Percentiles rank a stretch among this genome's conserved stretches.
phyloP scores from a whole-genome alignment of 495 filamentous ascomycete genomes.

The Penicillium dipodomyicola region DNA sequence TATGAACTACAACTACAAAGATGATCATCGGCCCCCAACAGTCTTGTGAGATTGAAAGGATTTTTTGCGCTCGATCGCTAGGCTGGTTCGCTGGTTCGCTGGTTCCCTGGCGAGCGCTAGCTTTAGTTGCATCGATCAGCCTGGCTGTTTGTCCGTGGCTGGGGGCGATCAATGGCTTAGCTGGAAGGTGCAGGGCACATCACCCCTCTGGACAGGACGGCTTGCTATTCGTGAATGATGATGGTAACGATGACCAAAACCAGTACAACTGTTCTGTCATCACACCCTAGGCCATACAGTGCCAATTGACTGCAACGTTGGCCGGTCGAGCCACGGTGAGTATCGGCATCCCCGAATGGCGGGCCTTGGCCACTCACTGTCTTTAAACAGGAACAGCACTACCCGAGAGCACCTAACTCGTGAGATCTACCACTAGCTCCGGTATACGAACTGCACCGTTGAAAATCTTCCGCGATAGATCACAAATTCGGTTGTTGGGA shows the following conservation, averaged over 20 bases:
- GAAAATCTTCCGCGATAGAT: slow-evolving; percentile 29
- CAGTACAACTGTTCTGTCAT: not conserved
- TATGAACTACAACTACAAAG: not conserved
- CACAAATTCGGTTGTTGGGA: not conserved
- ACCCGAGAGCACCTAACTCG: not conserved
- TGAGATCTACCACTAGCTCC: slow-evolving; percentile 11
- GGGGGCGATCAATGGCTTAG: not conserved
- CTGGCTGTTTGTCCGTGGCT: not conserved
- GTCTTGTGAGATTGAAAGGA: not conserved
- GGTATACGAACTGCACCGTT: slow-evolving; percentile 19
- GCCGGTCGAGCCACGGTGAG: not conserved
- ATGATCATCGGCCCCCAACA: not conserved
- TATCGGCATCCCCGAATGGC: slow-evolving; percentile 1
- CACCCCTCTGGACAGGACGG: not conserved
- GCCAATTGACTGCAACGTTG: not conserved
- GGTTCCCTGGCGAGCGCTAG: not conserved
- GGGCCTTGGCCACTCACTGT: not conserved
- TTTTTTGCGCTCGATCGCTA: not conserved
- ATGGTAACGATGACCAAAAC: not conserved
- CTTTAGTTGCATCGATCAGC: not conserved
- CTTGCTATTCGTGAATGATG: not conserved
- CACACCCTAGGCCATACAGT: not conserved
- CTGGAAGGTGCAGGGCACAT: not conserved
- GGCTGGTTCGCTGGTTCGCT: slow-evolving; percentile 1
- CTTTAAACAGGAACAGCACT: not conserved